Evolutionary conservation across 768 basidiomycete species (phyloP).

Genomic region (Cystoderma amianthinum): DNA sequence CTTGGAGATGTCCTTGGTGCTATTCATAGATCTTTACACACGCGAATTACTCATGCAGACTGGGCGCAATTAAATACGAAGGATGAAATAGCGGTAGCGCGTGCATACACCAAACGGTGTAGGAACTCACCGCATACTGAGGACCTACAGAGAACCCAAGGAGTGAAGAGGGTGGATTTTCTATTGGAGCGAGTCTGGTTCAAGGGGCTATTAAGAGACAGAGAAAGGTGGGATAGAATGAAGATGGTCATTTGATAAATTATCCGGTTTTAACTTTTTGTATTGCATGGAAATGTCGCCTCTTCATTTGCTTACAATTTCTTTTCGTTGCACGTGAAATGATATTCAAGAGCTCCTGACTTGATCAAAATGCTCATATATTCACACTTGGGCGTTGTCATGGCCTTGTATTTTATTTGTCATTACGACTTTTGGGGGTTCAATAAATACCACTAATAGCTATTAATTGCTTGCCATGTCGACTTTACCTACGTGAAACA

Average conservation of each 20-base stretch:
- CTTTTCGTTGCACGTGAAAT: no score
- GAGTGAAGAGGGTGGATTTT: slow-evolving; percentile 9
- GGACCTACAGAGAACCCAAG: slow-evolving; percentile 3
- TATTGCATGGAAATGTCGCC: no score
- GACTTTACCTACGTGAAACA: no score
- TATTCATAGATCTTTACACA: slow-evolving; percentile 5
- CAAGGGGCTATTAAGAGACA: slow-evolving; percentile 4
- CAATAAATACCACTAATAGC: no score
- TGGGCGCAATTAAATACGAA: slow-evolving; percentile 2
- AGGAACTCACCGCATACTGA: not conserved
- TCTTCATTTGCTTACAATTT: no score
- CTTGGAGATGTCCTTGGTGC: slow-evolving; percentile 6
- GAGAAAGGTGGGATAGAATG: slow-evolving; percentile 1
- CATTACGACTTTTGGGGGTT: no score
- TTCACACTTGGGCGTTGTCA: no score
- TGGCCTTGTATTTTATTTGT: no score
- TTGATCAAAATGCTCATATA: no score
- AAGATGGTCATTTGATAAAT: slow-evolving; percentile 7
- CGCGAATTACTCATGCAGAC: slow-evolving; percentile 5
- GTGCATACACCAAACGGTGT: slow-evolving; percentile 6
- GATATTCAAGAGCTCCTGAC: no score
- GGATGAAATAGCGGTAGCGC: not conserved
- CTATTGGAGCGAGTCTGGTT: slow-evolving; percentile 7
- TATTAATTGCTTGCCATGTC: no score
- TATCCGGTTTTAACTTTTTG: no score